Base-by-base conservation (phyloP, 75 land plant species). In the Selaginella tamariscina region DNA sequence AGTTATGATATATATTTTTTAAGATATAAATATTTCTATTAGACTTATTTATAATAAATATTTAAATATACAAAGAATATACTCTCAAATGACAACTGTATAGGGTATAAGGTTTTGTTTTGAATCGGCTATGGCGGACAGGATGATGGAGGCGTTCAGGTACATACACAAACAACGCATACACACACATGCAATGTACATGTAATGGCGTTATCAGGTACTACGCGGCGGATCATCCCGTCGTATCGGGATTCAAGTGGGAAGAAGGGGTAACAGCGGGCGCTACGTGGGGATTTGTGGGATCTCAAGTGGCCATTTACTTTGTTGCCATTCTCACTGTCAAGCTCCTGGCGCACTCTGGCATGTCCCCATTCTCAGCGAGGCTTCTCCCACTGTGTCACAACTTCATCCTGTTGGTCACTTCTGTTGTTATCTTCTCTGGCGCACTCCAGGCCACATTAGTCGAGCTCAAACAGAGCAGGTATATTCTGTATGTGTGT, bases 211-310 rank as follows among this genome's bases (percentile, higher is more conserved):
- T n/a, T n/a, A 39, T 59, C 62, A 21, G 62, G 24, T 59, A 59
- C 62, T 59, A 26, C 8, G 26, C 62, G 18, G 26, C 62, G 62
- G 62, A 59, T n/a, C 62, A 59, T 59, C 62, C 62, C 26, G n/a
- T 27, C 18, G 26, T 59, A 2, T 21, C 62, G n/a, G 8, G 8
- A 5, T 59, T 59, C 62, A 8, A 21, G 18, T 59, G 62, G 62
- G 26, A 23, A 8, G 62, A 59, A 23, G 26, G 21, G 5, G n/a
- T 5, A 5, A 39, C 62, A n/a, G 9, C 8, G 62, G 62, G 62
- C 21, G 23, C 62, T 5, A 9, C 62, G 8, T 59, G 62, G 62
- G 26, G 62, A 21, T 59, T 59, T n/a, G 23, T 59, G 62, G n/a
- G 8, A 8, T 59, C 21, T 5, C 8, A 8, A 21, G 2, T 59